A percentile compares a stretch with the other conserved stretches of the same genome.
Conservation (phyloP, 768 basidiomycete species). For the Kwoniella sp. region DNA sequence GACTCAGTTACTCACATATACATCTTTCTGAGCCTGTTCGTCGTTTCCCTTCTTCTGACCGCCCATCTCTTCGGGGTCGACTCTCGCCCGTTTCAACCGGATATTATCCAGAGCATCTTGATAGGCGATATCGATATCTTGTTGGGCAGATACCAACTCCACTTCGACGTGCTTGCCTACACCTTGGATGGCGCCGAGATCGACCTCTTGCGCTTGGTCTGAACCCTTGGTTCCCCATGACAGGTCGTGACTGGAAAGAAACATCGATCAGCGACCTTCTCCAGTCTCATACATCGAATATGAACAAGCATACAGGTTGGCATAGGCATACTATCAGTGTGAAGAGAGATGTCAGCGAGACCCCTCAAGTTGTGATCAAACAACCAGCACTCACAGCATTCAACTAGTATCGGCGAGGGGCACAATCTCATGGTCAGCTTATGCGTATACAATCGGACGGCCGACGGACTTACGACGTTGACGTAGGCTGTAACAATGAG, state of each 20-base stretch:
- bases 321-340: slow-evolving; percentile 47
- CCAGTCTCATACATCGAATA: no score
- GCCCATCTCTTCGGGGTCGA: slow-evolving; percentile 28
- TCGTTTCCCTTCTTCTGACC: slow-evolving; percentile 34
- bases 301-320: slow-evolving; percentile 49
- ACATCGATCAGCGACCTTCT: no score
- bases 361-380: no score
- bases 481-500: slow-evolving; percentile 64
- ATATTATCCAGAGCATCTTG: slow-evolving; percentile 79
- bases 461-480: slow-evolving; percentile 26
- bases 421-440: not conserved
- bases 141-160: slow-evolving; percentile 77
- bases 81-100: slow-evolving; percentile 57
- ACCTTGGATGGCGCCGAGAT: slow-evolving; percentile 74
- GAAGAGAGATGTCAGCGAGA: slow-evolving; percentile 13
- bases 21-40: slow-evolving; percentile 55
- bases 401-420: slow-evolving; percentile 18
- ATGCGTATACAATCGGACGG: not conserved
- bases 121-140: slow-evolving; percentile 80
- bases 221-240: slow-evolving; percentile 94
- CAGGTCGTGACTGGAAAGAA: slow-evolving; percentile 26
- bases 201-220: slow-evolving; percentile 65
- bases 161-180: slow-evolving; percentile 83
- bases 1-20: slow-evolving; percentile 41
- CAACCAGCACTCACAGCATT: slow-evolving; percentile 36